Conservation (phyloP, 2,329 filamentous ascomycete species). For the Endothia cerciana region DNA sequence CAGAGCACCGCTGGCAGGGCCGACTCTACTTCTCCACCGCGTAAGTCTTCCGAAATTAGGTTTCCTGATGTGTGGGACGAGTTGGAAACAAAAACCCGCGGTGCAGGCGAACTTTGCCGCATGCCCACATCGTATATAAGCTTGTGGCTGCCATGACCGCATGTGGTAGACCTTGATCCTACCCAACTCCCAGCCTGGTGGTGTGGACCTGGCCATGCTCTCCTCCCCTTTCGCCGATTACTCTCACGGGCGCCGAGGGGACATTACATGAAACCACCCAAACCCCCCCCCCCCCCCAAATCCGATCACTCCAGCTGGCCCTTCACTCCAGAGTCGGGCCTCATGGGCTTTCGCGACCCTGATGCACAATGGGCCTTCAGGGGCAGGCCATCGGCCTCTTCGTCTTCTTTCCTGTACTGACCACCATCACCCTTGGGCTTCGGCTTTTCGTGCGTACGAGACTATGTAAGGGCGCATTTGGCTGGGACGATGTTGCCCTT, state of each 20-base stretch:
- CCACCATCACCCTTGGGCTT: constrained; percentile 27
- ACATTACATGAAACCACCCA: background rate
- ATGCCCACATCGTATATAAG: background rate
- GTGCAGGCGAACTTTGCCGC: background rate
- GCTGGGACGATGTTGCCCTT: constrained; percentile 27
- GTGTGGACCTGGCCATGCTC: background rate
- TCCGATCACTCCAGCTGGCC: background rate
- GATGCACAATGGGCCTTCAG: background rate
- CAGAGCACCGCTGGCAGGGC: background rate
- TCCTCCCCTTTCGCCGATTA: background rate
- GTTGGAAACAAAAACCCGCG: background rate
- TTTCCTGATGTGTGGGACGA: background rate
- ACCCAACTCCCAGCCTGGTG: background rate
- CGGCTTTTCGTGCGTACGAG: constrained; percentile 22
- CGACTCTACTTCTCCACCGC: background rate
- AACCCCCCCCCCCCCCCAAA: too few species aligned
- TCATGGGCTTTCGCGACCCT: background rate
- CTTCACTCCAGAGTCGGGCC: background rate
- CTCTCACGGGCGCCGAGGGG: background rate
- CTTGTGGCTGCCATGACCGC: constrained; percentile 7
- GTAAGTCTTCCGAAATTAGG: background rate
- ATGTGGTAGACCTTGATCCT: background rate
- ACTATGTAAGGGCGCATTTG: constrained; percentile 23
- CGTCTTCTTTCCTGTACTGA: constrained; percentile 25
- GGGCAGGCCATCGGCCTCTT: constrained; percentile 19